Evolutionary conservation across 306 rosid genomes (phyloP), one percentile per base, ranked within the genome.

Genomic region (Calophaca sinica): DNA sequence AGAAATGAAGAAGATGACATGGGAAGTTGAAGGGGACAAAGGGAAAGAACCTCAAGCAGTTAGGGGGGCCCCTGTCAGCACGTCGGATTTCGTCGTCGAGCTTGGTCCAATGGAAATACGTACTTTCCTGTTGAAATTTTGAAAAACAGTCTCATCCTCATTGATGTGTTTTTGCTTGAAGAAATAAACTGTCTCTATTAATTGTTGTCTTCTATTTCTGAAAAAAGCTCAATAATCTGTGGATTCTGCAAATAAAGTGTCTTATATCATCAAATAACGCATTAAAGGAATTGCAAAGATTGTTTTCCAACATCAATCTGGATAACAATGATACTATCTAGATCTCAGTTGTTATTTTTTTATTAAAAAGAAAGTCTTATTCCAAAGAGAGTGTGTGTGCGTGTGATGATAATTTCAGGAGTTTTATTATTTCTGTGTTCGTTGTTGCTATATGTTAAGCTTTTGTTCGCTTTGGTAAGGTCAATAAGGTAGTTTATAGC

Each of bases 31-130:
- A 39, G 91, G 89, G 3, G 83, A 80, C 11, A 28, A 39, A 7
- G 73, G 61, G 45, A 53, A 62, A 50, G 88, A 83, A 57, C 48
- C 80, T 61, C 35, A 39, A 39, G 79, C 85, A 35, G 45, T 84
- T 49, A 89, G 77, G 81, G 97, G 96, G 12, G 68, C 84, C 60
- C 72, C 84, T 26, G 50, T 86, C 57, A 36, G 70, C 35, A 42
- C 32, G 35, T 42, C 85, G 4, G 31, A 87, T 82, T 86, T 80
- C 44, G 80, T 86, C 13, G 88, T 88, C 15, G 88, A 89, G 89
- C 94, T 91, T 74, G 96, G 90, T 73, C 96, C 97, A n/a, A 83
- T 89, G 96, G 96, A 91, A 87, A 91, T 88, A 6, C 91, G 97
- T 36, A 91, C 96, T 28, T 86, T 91, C 78, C 7, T 76, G 38